Evolutionary conservation across 2,329 filamentous ascomycete species (phyloP).

Genomic region (Fusarium mangiferae): DNA sequence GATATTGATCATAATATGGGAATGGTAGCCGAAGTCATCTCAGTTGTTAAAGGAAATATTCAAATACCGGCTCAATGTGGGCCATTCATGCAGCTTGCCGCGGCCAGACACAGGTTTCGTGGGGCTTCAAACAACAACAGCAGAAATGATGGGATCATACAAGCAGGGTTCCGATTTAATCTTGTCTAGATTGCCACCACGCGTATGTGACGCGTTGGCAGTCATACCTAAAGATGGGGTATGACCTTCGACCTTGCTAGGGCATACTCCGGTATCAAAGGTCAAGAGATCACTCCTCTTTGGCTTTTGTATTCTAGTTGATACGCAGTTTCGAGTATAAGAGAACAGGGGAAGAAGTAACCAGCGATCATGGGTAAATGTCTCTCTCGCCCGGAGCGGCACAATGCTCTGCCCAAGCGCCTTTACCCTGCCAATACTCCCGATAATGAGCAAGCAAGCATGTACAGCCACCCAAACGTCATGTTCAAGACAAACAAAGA

Average conservation of each 20-base stretch:
- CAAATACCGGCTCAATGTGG: not conserved
- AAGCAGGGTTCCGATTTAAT: not conserved
- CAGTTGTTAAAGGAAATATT: too few relatives aligned
- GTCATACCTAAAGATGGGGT: not conserved
- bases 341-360: accelerated
- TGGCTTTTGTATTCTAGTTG: not conserved
- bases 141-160: not conserved
- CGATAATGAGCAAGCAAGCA: not conserved
- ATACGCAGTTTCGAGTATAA: too few relatives aligned
- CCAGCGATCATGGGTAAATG: not conserved
- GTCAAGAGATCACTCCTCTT: not conserved
- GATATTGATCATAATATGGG: not conserved
- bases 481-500: not conserved
- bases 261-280: not conserved
- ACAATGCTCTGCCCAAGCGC: not conserved
- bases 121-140: not conserved
- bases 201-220: not conserved
- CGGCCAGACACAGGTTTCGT: not conserved
- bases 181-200: not conserved
- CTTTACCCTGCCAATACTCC: not conserved
- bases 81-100: not conserved
- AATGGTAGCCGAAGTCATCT: not conserved
- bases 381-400: not conserved
- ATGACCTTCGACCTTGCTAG: not conserved
- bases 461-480: not conserved